A percentile compares a stretch with the other conserved stretches of the same genome.
phyloP scores from a whole-genome alignment of 1,139 yeast species.

The Schwanniomyces etchellsii region DNA sequence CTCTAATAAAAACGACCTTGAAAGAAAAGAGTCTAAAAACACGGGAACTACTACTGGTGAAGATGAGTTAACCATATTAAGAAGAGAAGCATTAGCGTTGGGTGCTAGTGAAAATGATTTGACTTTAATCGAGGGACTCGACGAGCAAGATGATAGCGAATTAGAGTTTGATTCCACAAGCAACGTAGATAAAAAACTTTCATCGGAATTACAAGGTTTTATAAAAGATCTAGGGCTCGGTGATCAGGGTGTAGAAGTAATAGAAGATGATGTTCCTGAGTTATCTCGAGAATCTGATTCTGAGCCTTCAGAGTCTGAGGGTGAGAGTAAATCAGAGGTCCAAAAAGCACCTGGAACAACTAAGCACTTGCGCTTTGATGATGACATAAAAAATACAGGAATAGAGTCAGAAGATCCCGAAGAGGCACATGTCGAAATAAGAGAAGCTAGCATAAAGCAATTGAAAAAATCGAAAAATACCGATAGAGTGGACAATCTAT shows the following conservation, averaged over 20 bases:
- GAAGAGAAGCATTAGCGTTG: constrained; percentile 62
- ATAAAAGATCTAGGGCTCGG: constrained; percentile 67
- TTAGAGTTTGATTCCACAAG: constrained; percentile 46
- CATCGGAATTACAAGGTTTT: constrained; percentile 55
- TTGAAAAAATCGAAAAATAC: constrained; percentile 11
- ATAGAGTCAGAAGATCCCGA: constrained; percentile 9
- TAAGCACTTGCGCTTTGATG: constrained; percentile 8
- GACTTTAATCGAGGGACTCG: constrained; percentile 43
- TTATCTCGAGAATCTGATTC: constrained; percentile 20
- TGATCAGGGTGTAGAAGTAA: constrained; percentile 28
- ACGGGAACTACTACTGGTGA: constrained; percentile 9
- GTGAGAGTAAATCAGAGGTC: not conserved
- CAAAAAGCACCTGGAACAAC: too few species aligned
- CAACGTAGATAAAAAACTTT: constrained; percentile 40
- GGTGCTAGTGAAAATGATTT: constrained; percentile 71
- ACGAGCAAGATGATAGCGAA: constrained; percentile 51
- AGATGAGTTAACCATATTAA: constrained; percentile 35
- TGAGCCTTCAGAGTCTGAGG: constrained; percentile 10
- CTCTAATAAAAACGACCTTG: constrained; percentile 6
- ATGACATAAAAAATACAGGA: constrained; percentile 11
- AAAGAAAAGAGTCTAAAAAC: constrained; percentile 9
- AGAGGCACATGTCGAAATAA: constrained; percentile 7
- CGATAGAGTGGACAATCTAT: constrained; percentile 46
- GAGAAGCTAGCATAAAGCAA: constrained; percentile 9
- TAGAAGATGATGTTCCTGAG: constrained; percentile 29